Conservation (phyloP, 2,329 filamentous ascomycete genomes). For the Penicillium sp. region DNA sequence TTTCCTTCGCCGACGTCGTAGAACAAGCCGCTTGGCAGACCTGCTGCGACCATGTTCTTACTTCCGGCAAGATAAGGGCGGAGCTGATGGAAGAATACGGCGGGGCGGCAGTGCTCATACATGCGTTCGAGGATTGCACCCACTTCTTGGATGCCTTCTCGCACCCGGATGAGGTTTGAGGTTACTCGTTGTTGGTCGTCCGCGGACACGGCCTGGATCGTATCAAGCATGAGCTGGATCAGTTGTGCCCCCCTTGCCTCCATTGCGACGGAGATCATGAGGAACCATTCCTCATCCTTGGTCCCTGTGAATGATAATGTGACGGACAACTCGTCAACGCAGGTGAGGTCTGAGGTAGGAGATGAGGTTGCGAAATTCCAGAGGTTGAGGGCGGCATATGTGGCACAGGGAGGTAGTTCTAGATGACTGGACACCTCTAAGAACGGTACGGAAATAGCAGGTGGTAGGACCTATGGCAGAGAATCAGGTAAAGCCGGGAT, state of each 20-base stretch:
- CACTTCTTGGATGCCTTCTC: slow-evolving; percentile 49
- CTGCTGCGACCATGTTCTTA: slow-evolving; percentile 59
- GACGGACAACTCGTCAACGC: slow-evolving; percentile 42
- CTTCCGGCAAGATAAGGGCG: slow-evolving; percentile 58
- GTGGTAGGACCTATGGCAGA: slow-evolving; percentile 40
- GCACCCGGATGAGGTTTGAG: slow-evolving; percentile 46
- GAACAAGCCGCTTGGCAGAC: slow-evolving; percentile 57
- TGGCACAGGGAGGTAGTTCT: slow-evolving; percentile 48
- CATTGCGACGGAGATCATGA: slow-evolving; percentile 58
- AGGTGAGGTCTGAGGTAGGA: slow-evolving; percentile 36
- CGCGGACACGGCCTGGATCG: slow-evolving; percentile 50
- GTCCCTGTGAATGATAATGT: slow-evolving; percentile 45
- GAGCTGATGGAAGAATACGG: slow-evolving; percentile 58
- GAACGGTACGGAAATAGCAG: slow-evolving; percentile 42
- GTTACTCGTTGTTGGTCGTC: slow-evolving; percentile 45
- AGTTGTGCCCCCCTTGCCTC: slow-evolving; percentile 53
- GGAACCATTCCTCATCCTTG: slow-evolving; percentile 53
- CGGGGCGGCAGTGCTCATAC: slow-evolving; percentile 55
- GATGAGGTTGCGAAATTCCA: slow-evolving; percentile 43
- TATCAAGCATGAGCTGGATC: slow-evolving; percentile 40
- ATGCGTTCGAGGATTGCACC: slow-evolving; percentile 53
- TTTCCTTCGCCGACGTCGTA: slow-evolving; percentile 56
- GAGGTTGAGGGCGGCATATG: slow-evolving; percentile 47
- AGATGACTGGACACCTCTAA: slow-evolving; percentile 42
- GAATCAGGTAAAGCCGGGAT: neutral